A percentile compares a stretch with the other conserved stretches of the same genome.
Evolutionary conservation across 768 basidiomycete species (phyloP).

Genomic region (Amanita rimosa): DNA sequence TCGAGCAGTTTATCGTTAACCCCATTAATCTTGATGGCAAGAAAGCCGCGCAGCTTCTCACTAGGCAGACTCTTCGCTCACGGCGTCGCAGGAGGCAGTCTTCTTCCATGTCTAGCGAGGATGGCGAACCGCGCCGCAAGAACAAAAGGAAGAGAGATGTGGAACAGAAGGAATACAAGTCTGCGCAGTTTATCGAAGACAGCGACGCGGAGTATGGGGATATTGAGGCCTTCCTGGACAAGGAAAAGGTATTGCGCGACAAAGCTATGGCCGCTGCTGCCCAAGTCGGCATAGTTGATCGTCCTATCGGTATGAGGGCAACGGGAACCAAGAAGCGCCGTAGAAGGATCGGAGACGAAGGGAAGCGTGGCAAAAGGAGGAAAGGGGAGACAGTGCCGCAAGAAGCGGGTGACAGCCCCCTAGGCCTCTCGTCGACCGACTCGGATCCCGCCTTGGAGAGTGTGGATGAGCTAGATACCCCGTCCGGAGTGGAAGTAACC

Average conservation of each 20-base stretch:
- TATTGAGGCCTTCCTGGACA: conserved; percentile 73
- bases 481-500: conserved; percentile 1
- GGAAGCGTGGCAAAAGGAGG: conserved; percentile 20
- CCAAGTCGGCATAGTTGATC: conserved; percentile 21
- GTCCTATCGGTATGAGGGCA: conserved; percentile 43
- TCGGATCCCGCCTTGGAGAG: conserved; percentile 15
- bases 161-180: conserved; percentile 57
- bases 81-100: conserved; percentile 36
- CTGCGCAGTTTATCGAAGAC: conserved; percentile 86
- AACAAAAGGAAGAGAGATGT: conserved; percentile 62
- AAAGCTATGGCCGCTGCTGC: conserved; percentile 36
- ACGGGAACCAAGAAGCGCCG: conserved; percentile 37
- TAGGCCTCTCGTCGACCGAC: conserved; percentile 13
- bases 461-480: conserved; percentile 9
- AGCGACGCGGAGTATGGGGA: conserved; percentile 78
- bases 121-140: conserved; percentile 28
- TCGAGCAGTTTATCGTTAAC: conserved; percentile 71
- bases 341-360: conserved; percentile 25
- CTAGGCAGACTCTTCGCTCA: conserved; percentile 48
- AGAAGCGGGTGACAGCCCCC: conserved; percentile 9
- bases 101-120: conserved; percentile 28
- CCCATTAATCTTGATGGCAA: conserved; percentile 79
- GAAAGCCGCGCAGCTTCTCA: conserved; percentile 60
- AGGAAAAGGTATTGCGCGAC: conserved; percentile 54
- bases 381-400: conserved; percentile 17